Evolutionary conservation across 768 basidiomycete species (phyloP), one percentile per base, ranked within the genome.

Genomic region (Lyophyllum shimeji): DNA sequence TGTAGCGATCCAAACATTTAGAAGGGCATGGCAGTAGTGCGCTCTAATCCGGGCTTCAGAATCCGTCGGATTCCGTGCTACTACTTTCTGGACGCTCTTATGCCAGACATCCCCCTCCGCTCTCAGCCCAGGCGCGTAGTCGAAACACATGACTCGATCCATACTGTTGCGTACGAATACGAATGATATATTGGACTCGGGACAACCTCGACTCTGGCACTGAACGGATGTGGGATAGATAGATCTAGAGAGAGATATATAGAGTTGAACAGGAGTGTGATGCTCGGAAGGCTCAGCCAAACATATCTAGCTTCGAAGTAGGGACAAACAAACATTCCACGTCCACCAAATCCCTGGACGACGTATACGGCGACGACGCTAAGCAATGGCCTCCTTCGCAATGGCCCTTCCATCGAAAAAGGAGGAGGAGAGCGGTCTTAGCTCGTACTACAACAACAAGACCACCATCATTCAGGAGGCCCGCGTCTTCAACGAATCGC

Each of bases 381-480:
- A 58, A 60, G 65, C 68, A 60, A 81, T 82, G 80, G 76, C 75
- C 57, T 77, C 79, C 64, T 80, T 82, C 67, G 76, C 74, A 68
- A 83, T 90, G 84, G 82, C 86, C 63, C 87, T 91, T 74, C 80
- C 82, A 66, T 93, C 89, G 63, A 98, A 98, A 81, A 95, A 95
- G 80, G 95, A 98, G 75, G 96, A 98, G 67, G 95, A 97, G 78
- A 86, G 82, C 72, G 89, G 92, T 52, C 85, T 97, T 65, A 93
- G 90, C 78, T 84, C 87, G 50, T 95, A 90, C 73, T 91, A 93
- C 71, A 93, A 93, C 76, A 96, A 98, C 81, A 98, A 98, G 74
- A 95, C 93, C 20, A 97, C 96, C 0, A 90, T 98, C 62, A 90
- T 98, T 63, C 97, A 98, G 72, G 97, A 99, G 72, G 95, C 97